A percentile compares a stretch with the other conserved stretches of the same genome.
These are phyloP conservation scores for Bisporella sp. DNA, from an alignment of 2,329 filamentous ascomycete genomes.

Conservation along the genomic window DNA sequence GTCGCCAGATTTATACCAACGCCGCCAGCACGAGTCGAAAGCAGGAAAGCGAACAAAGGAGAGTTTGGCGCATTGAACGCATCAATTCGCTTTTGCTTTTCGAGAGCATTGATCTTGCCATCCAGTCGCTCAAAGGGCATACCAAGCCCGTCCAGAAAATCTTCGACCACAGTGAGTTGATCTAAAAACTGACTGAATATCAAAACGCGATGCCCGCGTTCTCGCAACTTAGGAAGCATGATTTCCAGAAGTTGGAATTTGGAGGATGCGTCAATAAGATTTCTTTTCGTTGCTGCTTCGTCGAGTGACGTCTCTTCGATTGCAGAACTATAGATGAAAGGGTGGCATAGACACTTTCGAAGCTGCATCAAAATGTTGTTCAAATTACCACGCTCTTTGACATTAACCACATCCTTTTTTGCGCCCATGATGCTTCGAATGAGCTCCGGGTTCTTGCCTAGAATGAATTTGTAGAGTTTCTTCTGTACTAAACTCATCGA, in stretches of 20 bases:
- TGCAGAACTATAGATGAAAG: constrained; percentile 84
- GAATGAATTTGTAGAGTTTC: constrained; percentile 87
- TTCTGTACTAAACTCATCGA: constrained; percentile 92
- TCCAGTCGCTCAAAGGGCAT: constrained; percentile 76
- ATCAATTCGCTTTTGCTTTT: constrained; percentile 94
- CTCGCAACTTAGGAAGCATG: constrained; percentile 80
- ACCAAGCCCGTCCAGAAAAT: constrained; percentile 74
- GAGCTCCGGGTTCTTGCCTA: constrained; percentile 82
- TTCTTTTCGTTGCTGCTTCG: constrained; percentile 58
- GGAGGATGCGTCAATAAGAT: constrained; percentile 83
- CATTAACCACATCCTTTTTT: constrained; percentile 49
- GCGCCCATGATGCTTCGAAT: constrained; percentile 80
- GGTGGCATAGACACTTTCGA: constrained; percentile 89
- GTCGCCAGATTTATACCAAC: constrained; percentile 97
- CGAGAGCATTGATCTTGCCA: constrained; percentile 69
- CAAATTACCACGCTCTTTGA: constrained; percentile 68
- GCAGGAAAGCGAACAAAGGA: constrained; percentile 76
- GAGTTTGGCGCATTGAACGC: constrained; percentile 84
- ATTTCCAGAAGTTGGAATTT: constrained; percentile 80
- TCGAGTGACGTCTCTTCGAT: constrained; percentile 77
- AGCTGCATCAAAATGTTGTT: constrained; percentile 96
- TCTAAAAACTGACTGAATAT: constrained; percentile 94
- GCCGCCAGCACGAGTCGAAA: constrained; percentile 90
- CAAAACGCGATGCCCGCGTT: constrained; percentile 81
- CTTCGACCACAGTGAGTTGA: constrained; percentile 84